Percentiles rank a stretch among this genome's conserved stretches.
Conservation (phyloP, 2,329 filamentous ascomycete genomes). For the Annulohypoxylon truncatum region DNA sequence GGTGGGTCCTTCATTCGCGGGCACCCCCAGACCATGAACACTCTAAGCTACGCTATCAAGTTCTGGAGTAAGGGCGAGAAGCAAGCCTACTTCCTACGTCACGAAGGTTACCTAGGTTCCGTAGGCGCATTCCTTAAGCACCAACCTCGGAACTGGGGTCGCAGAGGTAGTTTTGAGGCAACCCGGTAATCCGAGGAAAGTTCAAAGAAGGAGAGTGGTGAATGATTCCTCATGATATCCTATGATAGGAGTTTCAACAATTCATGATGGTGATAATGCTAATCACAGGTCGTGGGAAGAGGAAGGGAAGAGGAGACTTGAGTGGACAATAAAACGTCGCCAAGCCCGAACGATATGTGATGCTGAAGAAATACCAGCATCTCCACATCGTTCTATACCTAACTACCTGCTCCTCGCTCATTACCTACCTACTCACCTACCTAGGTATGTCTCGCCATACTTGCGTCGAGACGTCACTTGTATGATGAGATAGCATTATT, state of each 20-base stretch:
- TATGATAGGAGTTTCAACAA: neutral
- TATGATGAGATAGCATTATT: neutral
- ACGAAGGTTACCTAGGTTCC: constrained; percentile 94
- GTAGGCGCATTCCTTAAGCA: constrained; percentile 95
- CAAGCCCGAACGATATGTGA: neutral
- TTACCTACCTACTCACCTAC: neutral
- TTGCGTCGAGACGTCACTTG: neutral
- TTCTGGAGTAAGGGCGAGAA: constrained; percentile 97
- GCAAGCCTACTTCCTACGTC: constrained; percentile 93
- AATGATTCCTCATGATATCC: constrained; percentile 12
- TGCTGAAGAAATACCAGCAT: neutral
- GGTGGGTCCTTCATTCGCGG: constrained; percentile 96
- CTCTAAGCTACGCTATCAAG: constrained; percentile 93
- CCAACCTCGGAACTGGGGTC: constrained; percentile 91
- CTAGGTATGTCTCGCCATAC: neutral
- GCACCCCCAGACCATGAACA: constrained; percentile 98
- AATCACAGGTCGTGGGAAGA: neutral
- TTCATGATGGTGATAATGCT: neutral
- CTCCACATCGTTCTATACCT: neutral
- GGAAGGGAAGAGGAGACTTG: neutral
- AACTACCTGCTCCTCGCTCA: neutral
- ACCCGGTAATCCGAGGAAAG: constrained; percentile 48
- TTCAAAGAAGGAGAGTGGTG: constrained; percentile 42
- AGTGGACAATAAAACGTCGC: neutral
- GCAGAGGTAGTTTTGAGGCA: constrained; percentile 79